These are phyloP conservation scores for Alnus glutinosa DNA, from an alignment of 306 rosid species.

Conservation along the genomic window DNA sequence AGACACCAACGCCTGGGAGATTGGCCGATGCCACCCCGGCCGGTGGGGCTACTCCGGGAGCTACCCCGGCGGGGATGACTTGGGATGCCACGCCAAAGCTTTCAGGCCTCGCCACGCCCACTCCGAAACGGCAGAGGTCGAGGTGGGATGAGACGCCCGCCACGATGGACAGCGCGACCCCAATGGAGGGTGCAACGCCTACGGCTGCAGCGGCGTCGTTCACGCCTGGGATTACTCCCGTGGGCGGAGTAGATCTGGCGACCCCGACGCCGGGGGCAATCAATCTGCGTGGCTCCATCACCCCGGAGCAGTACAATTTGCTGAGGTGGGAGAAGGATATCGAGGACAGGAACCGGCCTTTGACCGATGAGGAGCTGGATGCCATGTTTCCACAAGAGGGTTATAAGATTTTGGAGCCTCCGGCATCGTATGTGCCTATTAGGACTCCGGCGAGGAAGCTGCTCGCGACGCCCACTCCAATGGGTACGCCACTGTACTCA, in stretches of 20 bases:
- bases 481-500: conserved; percentile 66
- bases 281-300: conserved; percentile 58
- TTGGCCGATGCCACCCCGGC: conserved; percentile 67
- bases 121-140: conserved; percentile 68
- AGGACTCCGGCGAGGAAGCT: conserved; percentile 79
- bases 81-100: conserved; percentile 83
- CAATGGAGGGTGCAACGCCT: conserved; percentile 65
- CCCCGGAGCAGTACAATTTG: conserved; percentile 75
- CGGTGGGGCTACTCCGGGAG: conserved; percentile 70
- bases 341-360: conserved; percentile 72
- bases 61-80: conserved; percentile 78
- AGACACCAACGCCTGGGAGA: conserved; percentile 72
- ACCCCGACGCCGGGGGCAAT: conserved; percentile 66
- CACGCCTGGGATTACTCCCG: conserved; percentile 75
- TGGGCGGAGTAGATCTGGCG: conserved; percentile 65
- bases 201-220: conserved; percentile 48
- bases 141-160: conserved; percentile 86
- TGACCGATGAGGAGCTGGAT: conserved; percentile 77
- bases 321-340: conserved; percentile 82
- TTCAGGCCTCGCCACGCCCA: conserved; percentile 67
- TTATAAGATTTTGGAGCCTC: conserved; percentile 72
- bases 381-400: conserved; percentile 79
- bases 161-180: conserved; percentile 71
- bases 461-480: conserved; percentile 66
- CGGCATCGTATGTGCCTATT: conserved; percentile 60